Evolutionary conservation across 2,329 filamentous ascomycete species (phyloP).

Genomic region (Calonectria pauciramosa): DNA sequence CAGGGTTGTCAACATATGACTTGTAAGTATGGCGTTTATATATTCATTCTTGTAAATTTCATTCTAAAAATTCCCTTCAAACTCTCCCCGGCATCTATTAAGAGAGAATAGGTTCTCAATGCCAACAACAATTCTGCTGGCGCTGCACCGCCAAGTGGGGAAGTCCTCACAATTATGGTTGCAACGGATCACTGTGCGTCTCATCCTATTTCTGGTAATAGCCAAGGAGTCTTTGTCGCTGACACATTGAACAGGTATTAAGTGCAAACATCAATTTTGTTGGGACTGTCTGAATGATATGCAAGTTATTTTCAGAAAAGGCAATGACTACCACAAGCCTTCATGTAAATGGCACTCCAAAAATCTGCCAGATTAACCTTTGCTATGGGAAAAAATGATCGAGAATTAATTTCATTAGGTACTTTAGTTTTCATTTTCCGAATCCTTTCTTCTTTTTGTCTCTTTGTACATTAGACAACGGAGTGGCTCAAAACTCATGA

Average conservation of each 20-base stretch:
- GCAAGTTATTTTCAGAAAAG: background rate
- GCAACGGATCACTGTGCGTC: background rate
- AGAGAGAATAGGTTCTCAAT: background rate
- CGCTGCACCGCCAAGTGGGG: background rate
- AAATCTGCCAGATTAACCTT: background rate
- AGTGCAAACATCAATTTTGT: background rate
- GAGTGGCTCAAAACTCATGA: background rate
- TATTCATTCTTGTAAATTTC: background rate
- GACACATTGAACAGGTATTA: background rate
- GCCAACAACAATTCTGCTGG: slow-evolving; percentile 4
- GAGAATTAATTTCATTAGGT: background rate
- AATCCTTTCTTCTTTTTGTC: too few relatives aligned
- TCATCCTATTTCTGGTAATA: background rate
- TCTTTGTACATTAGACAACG: background rate
- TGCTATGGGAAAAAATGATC: background rate
- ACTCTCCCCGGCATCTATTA: background rate
- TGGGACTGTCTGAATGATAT: background rate
- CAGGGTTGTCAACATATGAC: slow-evolving; percentile 6
- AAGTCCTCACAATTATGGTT: background rate
- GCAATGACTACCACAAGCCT: background rate
- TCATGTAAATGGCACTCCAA: background rate
- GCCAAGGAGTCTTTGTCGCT: background rate
- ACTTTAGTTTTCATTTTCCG: background rate
- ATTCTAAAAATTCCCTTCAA: background rate
- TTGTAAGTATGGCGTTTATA: background rate